Conservation (phyloP, 805 yeast species). For the Ascoidea asiatica region DNA sequence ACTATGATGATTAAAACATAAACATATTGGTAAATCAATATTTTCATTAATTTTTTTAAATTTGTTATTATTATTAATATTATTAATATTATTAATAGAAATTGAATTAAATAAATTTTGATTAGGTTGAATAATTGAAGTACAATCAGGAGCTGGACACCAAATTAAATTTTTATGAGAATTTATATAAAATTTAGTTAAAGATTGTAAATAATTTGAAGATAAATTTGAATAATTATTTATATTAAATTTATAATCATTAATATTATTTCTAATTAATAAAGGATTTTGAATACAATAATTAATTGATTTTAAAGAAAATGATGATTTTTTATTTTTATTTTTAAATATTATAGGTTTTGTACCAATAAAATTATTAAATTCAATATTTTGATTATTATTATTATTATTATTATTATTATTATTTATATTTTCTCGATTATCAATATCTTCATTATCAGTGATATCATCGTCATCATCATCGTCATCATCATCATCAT, state of each 20-base stretch:
- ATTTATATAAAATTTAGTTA: constrained; percentile 33
- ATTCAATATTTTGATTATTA: constrained; percentile 5
- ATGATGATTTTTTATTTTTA: not conserved
- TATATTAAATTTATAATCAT: constrained; percentile 14
- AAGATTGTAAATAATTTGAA: constrained; percentile 8
- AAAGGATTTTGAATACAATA: constrained; percentile 13
- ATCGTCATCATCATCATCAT: not conserved
- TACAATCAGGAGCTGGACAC: constrained; percentile 84
- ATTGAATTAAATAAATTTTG: constrained; percentile 17
- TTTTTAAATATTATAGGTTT: no score
- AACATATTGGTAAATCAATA: constrained; percentile 47
- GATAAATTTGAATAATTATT: constrained; percentile 9
- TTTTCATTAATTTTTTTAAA: constrained; percentile 10
- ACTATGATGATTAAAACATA: constrained; percentile 50
- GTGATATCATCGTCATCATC: not conserved
- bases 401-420: not conserved
- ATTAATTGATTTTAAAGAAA: not conserved
- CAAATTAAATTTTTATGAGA: constrained; percentile 39
- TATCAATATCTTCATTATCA: not conserved
- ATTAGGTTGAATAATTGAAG: constrained; percentile 34
- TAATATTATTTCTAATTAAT: constrained; percentile 11
- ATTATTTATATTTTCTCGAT: not conserved
- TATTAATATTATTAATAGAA: constrained; percentile 8
- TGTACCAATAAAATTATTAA: constrained; percentile 3
- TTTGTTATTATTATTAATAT: no score